A percentile compares a stretch with the other conserved stretches of the same genome.
Conservation (phyloP, 2,329 filamentous ascomycete genomes). For the Cytospora piceicola region DNA sequence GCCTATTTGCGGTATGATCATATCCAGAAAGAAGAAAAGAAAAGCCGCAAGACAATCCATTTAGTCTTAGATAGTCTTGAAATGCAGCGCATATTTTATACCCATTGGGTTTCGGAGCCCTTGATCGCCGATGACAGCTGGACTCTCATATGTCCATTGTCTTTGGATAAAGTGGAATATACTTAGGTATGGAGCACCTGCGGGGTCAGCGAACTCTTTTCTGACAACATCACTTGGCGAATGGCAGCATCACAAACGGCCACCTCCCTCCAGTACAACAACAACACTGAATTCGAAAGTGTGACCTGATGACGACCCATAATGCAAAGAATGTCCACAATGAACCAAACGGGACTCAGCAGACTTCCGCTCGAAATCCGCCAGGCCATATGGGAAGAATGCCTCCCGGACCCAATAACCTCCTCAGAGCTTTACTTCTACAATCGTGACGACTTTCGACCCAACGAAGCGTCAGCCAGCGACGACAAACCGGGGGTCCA, state of each 20-base stretch:
- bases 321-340: not conserved
- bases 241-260: not conserved
- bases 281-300: fast-evolving
- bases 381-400: slow-evolving; percentile 9
- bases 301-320: not conserved
- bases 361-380: slow-evolving; percentile 17
- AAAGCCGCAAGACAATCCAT: too few species aligned
- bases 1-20: too few species aligned
- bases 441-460: slow-evolving; percentile 8
- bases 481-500: not conserved
- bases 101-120: too few species aligned
- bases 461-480: not conserved
- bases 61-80: too few species aligned
- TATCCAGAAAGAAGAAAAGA: too few species aligned
- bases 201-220: too few species aligned
- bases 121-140: too few species aligned
- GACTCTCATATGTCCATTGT: too few species aligned
- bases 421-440: slow-evolving; percentile 21
- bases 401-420: slow-evolving; percentile 8
- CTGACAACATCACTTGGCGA: too few species aligned
- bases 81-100: too few species aligned
- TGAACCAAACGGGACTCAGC: not conserved
- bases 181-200: too few species aligned
- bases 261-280: not conserved
- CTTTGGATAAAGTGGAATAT: too few species aligned